Conservation (phyloP, 345 rosid genomes). For the thale cress (Arabidopsis thaliana) region TAIR10.1 NC_003071.7:8436001-8436500, state of each 20-base stretch:
- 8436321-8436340: neutral
- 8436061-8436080: constrained; percentile 2
- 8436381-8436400: constrained; percentile 3
- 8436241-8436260: constrained; percentile 97
- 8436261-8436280: constrained; percentile 93
- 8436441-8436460: constrained; percentile 24
- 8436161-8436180: neutral
- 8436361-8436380: constrained; percentile 1
- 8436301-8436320: constrained; percentile 45
- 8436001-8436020: constrained; percentile 89
- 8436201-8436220: constrained; percentile 52
- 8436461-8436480: constrained; percentile 29
- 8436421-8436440: neutral
- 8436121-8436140: constrained; percentile 90
- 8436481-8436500: constrained; percentile 1
- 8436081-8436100: neutral
- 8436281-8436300: constrained; percentile 76
- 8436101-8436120: constrained; percentile 92
- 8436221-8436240: constrained; percentile 95
- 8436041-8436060: constrained; percentile 3
- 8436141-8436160: constrained; percentile 67
- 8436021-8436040: constrained; percentile 90
- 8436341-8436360: neutral
- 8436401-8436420: constrained; percentile 14
- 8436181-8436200: neutral